Base-by-base conservation (phyloP, 108 stramenopile genomes). In the Skeletonema tropicum region DNA sequence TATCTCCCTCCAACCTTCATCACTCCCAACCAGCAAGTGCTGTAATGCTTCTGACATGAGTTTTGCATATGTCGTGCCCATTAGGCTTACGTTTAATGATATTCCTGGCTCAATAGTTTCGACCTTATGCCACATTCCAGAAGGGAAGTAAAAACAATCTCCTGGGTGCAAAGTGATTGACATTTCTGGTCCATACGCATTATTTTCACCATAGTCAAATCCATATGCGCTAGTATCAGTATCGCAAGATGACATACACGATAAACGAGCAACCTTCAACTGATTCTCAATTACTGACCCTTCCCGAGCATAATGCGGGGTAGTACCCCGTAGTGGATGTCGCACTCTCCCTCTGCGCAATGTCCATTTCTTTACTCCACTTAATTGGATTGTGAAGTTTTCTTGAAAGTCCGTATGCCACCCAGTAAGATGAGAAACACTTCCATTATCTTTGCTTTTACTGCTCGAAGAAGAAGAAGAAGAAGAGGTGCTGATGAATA, bases 361-460 rank as follows among this genome's bases (percentile, higher is more conserved):
- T 14, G 86, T 85, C 97, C 97, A 98, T 66, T 79, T 59, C 59
- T 98, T 98, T 13, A 59, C 38, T 23, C 97, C 97, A 19, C 82
- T 81, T 33, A 98, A 63, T 73, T 97, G 96, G 52, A 98, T 78
- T 25, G 97, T 98, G 64, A 98, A 96, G 68, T 98, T 98, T 70
- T 98, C 94, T 80, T 98, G 97, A 74, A 98, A 98, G 66, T 98
- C 97, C 48, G 76, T 90, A 58, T 98, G 97, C 86, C 92, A 96
- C 23, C 87, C 86, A 6, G 96, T 96, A 3, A 83, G 45, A 62
- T 92, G 88, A 35, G 33, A 35, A 13, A 2, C 59, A 10, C n/a
- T 68, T 17, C 38, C 33, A 17, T 63, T 49, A 3, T 64, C 30
- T 15, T 74, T 55, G 38, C 15, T 17, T 19, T 17, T 38, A 25